These are phyloP conservation scores for Kodamaea sagamina DNA, from an alignment of 805 yeast species.

Conservation along the genomic window DNA sequence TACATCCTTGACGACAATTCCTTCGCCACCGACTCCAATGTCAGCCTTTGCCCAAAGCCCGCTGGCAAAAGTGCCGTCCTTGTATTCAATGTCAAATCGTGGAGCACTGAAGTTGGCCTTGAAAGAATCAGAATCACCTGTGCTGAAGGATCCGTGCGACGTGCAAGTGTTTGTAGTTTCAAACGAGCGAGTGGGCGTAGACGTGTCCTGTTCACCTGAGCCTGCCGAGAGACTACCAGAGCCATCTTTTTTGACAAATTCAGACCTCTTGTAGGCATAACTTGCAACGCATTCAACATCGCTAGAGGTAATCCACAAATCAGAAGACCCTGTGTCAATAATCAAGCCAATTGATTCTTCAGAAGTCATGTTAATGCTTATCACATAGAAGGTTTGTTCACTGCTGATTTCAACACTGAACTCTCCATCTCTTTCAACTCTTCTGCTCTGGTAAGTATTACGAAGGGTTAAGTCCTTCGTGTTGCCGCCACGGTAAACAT, in stretches of 20 bases:
- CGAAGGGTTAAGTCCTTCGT: background rate
- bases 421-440: slow-evolving; percentile 19
- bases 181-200: too few species aligned
- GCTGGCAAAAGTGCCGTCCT: slow-evolving; percentile 7
- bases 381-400: slow-evolving; percentile 31
- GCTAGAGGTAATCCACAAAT: slow-evolving; percentile 55
- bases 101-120: slow-evolving; percentile 27
- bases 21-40: slow-evolving; percentile 10
- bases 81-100: slow-evolving; percentile 11
- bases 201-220: too few species aligned
- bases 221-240: too few species aligned
- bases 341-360: slow-evolving; percentile 30
- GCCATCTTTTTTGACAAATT: slow-evolving; percentile 19
- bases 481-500: slow-evolving; percentile 20
- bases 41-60: slow-evolving; percentile 14
- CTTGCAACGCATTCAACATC: slow-evolving; percentile 24
- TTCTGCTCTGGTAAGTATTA: slow-evolving; percentile 7
- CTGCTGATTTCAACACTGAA: slow-evolving; percentile 24
- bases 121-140: slow-evolving; percentile 40
- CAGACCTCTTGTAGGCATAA: background rate
- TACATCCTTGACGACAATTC: slow-evolving; percentile 5
- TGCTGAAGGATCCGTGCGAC: slow-evolving; percentile 51
- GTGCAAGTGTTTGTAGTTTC: slow-evolving; percentile 43
- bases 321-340: slow-evolving; percentile 79
- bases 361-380: slow-evolving; percentile 26